Conservation (phyloP, 2,329 filamentous ascomycete species). For the Metarhizium anisopliae region DNA sequence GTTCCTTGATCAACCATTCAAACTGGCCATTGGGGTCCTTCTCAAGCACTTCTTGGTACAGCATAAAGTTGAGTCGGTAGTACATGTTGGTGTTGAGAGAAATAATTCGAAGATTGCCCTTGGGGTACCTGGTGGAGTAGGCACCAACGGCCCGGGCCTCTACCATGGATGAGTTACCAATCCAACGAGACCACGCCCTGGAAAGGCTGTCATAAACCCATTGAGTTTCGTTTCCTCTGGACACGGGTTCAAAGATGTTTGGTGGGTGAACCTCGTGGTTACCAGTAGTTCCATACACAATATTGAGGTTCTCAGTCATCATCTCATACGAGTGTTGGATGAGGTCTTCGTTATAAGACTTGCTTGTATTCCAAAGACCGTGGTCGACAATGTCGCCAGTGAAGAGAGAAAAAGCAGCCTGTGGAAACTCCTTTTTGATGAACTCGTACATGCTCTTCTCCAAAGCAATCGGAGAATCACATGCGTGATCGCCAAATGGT, state of each 20-base stretch:
- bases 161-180: conserved; percentile 23
- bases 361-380: conserved; percentile 34
- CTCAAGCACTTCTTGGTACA: conserved; percentile 39
- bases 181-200: conserved; percentile 36
- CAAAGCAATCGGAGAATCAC: conserved; percentile 39
- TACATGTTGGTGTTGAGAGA: conserved; percentile 52
- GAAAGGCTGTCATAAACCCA: conserved; percentile 46
- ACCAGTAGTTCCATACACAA: conserved; percentile 43
- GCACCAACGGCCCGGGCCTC: conserved; percentile 33
- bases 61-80: conserved; percentile 49
- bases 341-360: conserved; percentile 18
- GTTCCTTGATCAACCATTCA: conserved; percentile 41
- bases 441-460: conserved; percentile 45
- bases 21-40: conserved; percentile 42
- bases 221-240: conserved; percentile 29
- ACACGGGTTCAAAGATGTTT: conserved; percentile 39
- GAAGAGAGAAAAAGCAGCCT: conserved; percentile 44
- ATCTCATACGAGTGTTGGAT: conserved; percentile 37
- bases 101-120: conserved; percentile 44
- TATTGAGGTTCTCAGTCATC: conserved; percentile 32
- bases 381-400: conserved; percentile 50
- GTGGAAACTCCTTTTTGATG: conserved; percentile 34
- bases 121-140: conserved; percentile 37
- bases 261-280: conserved; percentile 48
- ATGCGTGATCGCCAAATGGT: conserved; percentile 40